A percentile compares a stretch with the other conserved stretches of the same genome.
phyloP scores from a whole-genome alignment of 306 rosid genomes.

The Abrus pulchellus region DNA sequence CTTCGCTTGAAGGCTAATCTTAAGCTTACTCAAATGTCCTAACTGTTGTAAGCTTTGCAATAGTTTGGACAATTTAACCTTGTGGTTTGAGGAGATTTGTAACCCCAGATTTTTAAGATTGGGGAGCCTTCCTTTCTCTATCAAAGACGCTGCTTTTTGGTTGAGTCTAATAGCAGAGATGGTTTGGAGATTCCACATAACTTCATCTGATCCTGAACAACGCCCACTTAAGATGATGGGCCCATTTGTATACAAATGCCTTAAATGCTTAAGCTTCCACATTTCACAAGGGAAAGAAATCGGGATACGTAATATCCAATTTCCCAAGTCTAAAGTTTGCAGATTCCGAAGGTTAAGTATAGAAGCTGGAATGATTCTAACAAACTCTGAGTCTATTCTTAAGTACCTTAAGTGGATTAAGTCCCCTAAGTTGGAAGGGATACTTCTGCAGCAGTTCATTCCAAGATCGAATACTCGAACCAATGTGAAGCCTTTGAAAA shows the following conservation, averaged over 20 bases:
- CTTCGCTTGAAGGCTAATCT: neutral
- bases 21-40: constrained; percentile 10
- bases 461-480: constrained; percentile 39
- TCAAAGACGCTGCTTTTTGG: neutral
- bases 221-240: neutral
- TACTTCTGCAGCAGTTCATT: accelerated
- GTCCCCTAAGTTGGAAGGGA: constrained; percentile 18
- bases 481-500: constrained; percentile 33
- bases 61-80: neutral
- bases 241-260: neutral
- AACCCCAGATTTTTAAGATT: neutral
- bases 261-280: constrained; percentile 31
- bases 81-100: neutral
- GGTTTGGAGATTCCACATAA: constrained; percentile 43
- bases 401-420: constrained; percentile 47
- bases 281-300: constrained; percentile 7
- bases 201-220: neutral
- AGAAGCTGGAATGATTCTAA: constrained; percentile 40
- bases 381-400: neutral
- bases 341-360: constrained; percentile 39
- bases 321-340: constrained; percentile 24
- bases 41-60: neutral
- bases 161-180: constrained; percentile 13
- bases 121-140: constrained; percentile 20
- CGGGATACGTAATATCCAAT: accelerated